These are phyloP conservation scores for Tylopilus plumbeoviolaceoides DNA, from an alignment of 768 basidiomycete species.

Conservation along the genomic window DNA sequence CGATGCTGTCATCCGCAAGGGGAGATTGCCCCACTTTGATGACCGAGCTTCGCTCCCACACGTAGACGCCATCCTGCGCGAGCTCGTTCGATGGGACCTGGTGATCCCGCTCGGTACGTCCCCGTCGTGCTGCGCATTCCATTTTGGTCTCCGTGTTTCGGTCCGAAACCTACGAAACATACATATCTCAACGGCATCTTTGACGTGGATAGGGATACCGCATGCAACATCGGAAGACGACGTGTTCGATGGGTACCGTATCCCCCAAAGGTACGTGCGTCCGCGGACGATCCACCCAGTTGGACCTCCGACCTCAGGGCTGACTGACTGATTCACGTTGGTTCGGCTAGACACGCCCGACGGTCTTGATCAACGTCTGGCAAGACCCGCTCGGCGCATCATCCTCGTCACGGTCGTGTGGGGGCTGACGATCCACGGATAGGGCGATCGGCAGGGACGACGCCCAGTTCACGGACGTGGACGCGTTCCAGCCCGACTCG, in stretches of 20 bases:
- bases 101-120: constrained; percentile 22
- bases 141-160: background rate
- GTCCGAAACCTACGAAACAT: too few species aligned
- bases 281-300: too few species aligned
- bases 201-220: constrained; percentile 17
- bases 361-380: constrained; percentile 36
- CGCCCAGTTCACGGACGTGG: constrained; percentile 11
- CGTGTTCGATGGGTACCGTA: constrained; percentile 32
- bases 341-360: constrained; percentile 20
- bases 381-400: constrained; percentile 3
- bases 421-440: background rate
- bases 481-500: constrained; percentile 29
- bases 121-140: background rate
- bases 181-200: too few species aligned
- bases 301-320: too few species aligned
- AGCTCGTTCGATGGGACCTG: constrained; percentile 29
- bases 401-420: too few species aligned
- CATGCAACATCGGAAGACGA: constrained; percentile 24
- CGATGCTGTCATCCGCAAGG: constrained; percentile 9
- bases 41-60: constrained; percentile 35
- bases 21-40: constrained; percentile 23
- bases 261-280: constrained; percentile 35
- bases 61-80: constrained; percentile 38
- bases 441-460: constrained; percentile 27
- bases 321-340: too few species aligned